Evolutionary conservation across 1,284 basidiomycete genomes (phyloP).

Genomic region (Marasmius oreades): DNA sequence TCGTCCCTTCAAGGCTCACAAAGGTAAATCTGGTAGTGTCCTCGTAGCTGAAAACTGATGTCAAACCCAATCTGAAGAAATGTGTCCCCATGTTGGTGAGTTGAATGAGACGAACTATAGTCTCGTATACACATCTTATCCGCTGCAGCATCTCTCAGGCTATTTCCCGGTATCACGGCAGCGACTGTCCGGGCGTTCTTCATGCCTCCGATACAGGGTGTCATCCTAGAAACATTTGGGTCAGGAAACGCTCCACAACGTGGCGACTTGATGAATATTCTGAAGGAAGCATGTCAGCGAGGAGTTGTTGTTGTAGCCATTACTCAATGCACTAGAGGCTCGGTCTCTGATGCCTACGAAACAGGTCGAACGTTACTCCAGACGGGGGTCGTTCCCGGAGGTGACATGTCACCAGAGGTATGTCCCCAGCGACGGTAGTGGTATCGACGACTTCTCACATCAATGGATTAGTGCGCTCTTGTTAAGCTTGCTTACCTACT

Average conservation of each 20-base stretch:
- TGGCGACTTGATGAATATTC: constrained; percentile 59
- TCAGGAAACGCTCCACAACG: constrained; percentile 84
- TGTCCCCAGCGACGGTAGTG: constrained; percentile 6
- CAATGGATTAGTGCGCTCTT: constrained; percentile 66
- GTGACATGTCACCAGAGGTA: constrained; percentile 94
- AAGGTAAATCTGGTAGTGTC: constrained; percentile 39
- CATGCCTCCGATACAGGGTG: constrained; percentile 66
- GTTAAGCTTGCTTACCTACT: constrained; percentile 88
- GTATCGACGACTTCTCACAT: not conserved
- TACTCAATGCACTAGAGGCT: constrained; percentile 83
- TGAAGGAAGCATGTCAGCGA: constrained; percentile 78
- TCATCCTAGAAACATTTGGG: constrained; percentile 88
- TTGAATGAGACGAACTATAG: constrained; percentile 8
- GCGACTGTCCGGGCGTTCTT: constrained; percentile 73
- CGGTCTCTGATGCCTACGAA: constrained; percentile 79
- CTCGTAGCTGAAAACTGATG: not conserved
- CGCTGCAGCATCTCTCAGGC: constrained; percentile 62
- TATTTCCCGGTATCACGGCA: constrained; percentile 85
- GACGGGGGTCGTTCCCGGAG: constrained; percentile 74
- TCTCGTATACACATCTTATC: not conserved
- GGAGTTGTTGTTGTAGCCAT: constrained; percentile 90
- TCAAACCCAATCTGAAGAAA: constrained; percentile 40
- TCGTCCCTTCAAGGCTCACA: constrained; percentile 77
- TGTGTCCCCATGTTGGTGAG: constrained; percentile 76
- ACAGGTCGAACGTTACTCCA: constrained; percentile 73